Percentiles rank a stretch among this genome's conserved stretches.
These are phyloP conservation scores for Camelina neglecta DNA, from an alignment of 345 rosid genomes.

Conservation along the genomic window DNA sequence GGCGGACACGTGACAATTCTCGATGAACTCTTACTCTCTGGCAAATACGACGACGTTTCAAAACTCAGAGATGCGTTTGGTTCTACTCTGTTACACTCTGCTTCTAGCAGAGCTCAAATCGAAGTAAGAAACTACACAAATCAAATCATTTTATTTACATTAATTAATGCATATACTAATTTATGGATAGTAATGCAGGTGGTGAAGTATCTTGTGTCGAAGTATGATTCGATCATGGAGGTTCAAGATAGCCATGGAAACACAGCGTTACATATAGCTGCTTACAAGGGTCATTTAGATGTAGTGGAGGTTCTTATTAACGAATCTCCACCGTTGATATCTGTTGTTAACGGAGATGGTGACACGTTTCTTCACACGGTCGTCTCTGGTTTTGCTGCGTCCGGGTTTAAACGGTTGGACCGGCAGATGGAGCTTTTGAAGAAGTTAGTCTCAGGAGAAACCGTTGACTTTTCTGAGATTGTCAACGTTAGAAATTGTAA, in stretches of 20 bases:
- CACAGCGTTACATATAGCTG: constrained; percentile 85
- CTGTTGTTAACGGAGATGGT: constrained; percentile 58
- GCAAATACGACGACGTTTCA: constrained; percentile 50
- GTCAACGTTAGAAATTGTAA: constrained; percentile 68
- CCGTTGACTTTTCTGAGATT: constrained; percentile 48
- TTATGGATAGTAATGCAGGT: constrained; percentile 49
- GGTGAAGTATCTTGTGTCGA: constrained; percentile 64
- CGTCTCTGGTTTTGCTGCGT: constrained; percentile 73
- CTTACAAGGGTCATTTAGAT: constrained; percentile 70
- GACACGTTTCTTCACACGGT: constrained; percentile 88
- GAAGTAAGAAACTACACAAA: constrained; percentile 55
- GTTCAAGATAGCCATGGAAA: constrained; percentile 71
- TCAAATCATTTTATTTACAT: neutral
- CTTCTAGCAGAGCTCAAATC: constrained; percentile 82
- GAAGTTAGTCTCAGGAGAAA: constrained; percentile 50
- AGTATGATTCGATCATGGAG: constrained; percentile 51
- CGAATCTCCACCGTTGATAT: constrained; percentile 54
- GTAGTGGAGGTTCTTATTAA: constrained; percentile 62
- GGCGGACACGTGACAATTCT: constrained; percentile 84
- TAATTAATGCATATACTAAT: neutral
- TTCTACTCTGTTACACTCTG: constrained; percentile 77
- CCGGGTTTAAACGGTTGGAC: constrained; percentile 81
- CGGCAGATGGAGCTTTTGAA: constrained; percentile 74
- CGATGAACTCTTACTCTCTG: constrained; percentile 52
- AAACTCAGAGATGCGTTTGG: constrained; percentile 66